Evolutionary conservation across 208 protist genomes (phyloP).

Genomic region (Trypanosoma boissoni): DNA sequence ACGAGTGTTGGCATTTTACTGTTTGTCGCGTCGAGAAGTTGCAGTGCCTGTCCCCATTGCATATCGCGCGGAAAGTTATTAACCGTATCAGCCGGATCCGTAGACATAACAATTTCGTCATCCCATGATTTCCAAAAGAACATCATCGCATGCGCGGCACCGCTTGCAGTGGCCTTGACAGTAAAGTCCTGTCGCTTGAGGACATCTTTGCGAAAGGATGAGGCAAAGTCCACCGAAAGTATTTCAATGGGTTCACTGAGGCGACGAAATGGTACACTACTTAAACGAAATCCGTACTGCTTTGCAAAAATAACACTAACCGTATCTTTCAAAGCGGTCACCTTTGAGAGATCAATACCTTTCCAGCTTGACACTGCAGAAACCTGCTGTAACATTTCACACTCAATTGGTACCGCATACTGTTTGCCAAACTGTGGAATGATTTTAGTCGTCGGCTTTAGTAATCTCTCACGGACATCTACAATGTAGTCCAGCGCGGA

Average conservation of each 20-base stretch:
- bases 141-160: conserved; percentile 84
- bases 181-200: conserved; percentile 21
- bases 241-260: conserved; percentile 74
- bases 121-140: conserved; percentile 72
- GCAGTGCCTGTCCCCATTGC: conserved; percentile 93
- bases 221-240: conserved; percentile 82
- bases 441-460: conserved; percentile 65
- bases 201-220: conserved; percentile 25
- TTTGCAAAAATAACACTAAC: conserved; percentile 91
- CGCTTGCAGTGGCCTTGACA: conserved; percentile 48
- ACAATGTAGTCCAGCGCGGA: conserved; percentile 89
- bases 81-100: conserved; percentile 71
- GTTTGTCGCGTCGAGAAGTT: conserved; percentile 79
- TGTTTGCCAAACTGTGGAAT: conserved; percentile 82
- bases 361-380: conserved; percentile 79
- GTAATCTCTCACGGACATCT: conserved; percentile 73
- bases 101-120: conserved; percentile 63
- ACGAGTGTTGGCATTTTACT: conserved; percentile 46
- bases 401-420: conserved; percentile 91
- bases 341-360: conserved; percentile 73
- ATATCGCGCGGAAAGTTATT: conserved; percentile 92
- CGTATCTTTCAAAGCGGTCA: conserved; percentile 90
- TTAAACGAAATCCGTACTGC: conserved; percentile 92
- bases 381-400: conserved; percentile 62
- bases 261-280: conserved; percentile 64